Evolutionary conservation across 345 rosid species (phyloP).

Genomic region (Acer negundo): DNA sequence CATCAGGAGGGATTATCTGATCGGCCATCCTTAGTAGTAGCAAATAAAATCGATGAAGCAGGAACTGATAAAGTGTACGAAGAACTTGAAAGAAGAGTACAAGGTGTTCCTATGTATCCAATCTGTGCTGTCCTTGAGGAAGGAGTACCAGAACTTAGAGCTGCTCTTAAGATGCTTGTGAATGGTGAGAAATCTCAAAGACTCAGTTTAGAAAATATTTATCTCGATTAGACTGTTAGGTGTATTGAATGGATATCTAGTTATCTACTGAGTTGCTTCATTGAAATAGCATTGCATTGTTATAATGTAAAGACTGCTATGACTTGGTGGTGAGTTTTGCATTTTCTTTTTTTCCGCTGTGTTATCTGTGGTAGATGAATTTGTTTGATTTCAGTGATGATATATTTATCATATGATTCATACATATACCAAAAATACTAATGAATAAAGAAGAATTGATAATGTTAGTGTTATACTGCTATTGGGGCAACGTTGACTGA

Average conservation of each 20-base stretch:
- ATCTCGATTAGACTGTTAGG: conserved; percentile 34
- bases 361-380: too few species aligned
- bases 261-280: neutral
- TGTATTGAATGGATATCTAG: neutral
- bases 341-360: too few species aligned
- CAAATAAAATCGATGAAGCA: conserved; percentile 83
- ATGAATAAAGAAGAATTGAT: too few species aligned
- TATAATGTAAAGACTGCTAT: too few species aligned
- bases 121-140: conserved; percentile 85
- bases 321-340: too few species aligned
- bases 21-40: conserved; percentile 75
- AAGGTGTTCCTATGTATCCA: conserved; percentile 61
- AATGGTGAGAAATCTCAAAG: conserved; percentile 38
- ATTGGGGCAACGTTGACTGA: too few species aligned
- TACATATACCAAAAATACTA: too few species aligned
- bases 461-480: too few species aligned
- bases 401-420: too few species aligned
- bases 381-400: too few species aligned
- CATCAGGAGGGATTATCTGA: conserved; percentile 79
- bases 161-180: conserved; percentile 71
- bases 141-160: conserved; percentile 79
- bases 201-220: conserved; percentile 52
- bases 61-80: conserved; percentile 63
- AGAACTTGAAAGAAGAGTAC: conserved; percentile 67
- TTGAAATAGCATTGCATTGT: neutral